Evolutionary conservation across 2,329 filamentous ascomycete species (phyloP).

Genomic region (Seiridium cupressi): DNA sequence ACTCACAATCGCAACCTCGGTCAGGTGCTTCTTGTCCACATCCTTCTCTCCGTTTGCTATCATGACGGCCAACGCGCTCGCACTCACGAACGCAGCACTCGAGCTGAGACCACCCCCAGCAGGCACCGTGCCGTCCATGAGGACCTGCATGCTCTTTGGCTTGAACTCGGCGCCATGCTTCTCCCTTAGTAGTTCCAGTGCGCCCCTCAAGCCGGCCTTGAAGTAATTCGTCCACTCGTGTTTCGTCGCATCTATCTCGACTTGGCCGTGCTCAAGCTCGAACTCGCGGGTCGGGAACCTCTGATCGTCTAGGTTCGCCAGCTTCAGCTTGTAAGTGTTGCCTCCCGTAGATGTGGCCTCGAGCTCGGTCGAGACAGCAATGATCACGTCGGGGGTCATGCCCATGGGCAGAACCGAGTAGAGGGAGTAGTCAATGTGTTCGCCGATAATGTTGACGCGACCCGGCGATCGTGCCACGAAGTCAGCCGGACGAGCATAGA

Average conservation of each 20-base stretch:
- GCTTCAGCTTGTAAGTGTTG: constrained; percentile 65
- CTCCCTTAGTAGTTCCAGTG: constrained; percentile 72
- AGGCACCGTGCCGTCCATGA: constrained; percentile 90
- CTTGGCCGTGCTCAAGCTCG: constrained; percentile 59
- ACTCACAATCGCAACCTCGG: constrained; percentile 90
- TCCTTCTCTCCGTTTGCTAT: constrained; percentile 74
- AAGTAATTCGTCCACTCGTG: constrained; percentile 99
- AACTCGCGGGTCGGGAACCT: constrained; percentile 79
- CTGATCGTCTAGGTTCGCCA: constrained; percentile 73
- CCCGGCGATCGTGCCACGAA: constrained; percentile 91
- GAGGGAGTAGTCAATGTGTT: constrained; percentile 98
- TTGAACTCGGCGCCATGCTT: constrained; percentile 59
- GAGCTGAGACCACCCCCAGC: constrained; percentile 90
- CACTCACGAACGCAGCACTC: constrained; percentile 89
- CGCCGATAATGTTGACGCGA: constrained; percentile 96
- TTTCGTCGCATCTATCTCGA: constrained; percentile 80
- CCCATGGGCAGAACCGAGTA: constrained; percentile 97
- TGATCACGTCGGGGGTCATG: constrained; percentile 84
- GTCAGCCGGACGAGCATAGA: constrained; percentile 68
- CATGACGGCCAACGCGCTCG: constrained; percentile 85
- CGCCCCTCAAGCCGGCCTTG: constrained; percentile 84
- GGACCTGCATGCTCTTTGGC: constrained; percentile 77
- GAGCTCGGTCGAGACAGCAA: constrained; percentile 66
- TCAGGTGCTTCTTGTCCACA: constrained; percentile 88
- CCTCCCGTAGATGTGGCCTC: constrained; percentile 35